These are phyloP conservation scores for Hermanozyma aechmeae DNA, from an alignment of 805 yeast species.

Conservation along the genomic window DNA sequence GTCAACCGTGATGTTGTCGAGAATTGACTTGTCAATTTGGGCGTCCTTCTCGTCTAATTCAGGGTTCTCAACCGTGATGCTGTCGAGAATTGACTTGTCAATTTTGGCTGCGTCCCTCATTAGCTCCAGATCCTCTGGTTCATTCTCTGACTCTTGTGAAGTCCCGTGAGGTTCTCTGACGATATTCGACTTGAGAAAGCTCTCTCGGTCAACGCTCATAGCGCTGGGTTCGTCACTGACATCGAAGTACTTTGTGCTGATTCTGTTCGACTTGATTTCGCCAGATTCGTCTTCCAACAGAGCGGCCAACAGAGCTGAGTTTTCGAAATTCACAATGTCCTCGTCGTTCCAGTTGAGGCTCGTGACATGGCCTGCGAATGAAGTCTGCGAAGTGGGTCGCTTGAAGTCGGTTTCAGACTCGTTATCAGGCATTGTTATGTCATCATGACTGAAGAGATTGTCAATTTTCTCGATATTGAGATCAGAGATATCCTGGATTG, in stretches of 20 bases:
- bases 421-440: slow-evolving; percentile 1
- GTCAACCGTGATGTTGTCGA: too few relatives aligned
- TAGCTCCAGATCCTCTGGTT: too few relatives aligned
- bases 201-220: neutral
- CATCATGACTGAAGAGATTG: slow-evolving; percentile 21
- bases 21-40: too few relatives aligned
- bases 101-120: too few relatives aligned
- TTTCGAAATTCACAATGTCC: slow-evolving; percentile 19
- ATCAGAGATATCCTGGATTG: slow-evolving; percentile 29
- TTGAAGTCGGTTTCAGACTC: slow-evolving; percentile 10
- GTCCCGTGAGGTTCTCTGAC: too few relatives aligned
- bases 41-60: too few relatives aligned
- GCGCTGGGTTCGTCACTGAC: slow-evolving; percentile 8
- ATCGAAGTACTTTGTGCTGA: slow-evolving; percentile 15
- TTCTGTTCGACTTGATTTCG: slow-evolving; percentile 1
- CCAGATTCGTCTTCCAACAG: slow-evolving; percentile 1
- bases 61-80: too few relatives aligned
- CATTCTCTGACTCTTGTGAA: too few relatives aligned
- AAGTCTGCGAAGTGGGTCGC: too few relatives aligned
- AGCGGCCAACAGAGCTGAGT: slow-evolving; percentile 8
- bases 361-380: slow-evolving; percentile 15
- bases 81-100: too few relatives aligned
- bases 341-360: slow-evolving; percentile 37
- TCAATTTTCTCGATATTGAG: slow-evolving; percentile 30
- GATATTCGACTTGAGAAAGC: too few relatives aligned